A percentile compares a stretch with the other conserved stretches of the same genome.
Conservation (phyloP, 2,329 filamentous ascomycete species). For the Colletotrichum endophyticum region DNA sequence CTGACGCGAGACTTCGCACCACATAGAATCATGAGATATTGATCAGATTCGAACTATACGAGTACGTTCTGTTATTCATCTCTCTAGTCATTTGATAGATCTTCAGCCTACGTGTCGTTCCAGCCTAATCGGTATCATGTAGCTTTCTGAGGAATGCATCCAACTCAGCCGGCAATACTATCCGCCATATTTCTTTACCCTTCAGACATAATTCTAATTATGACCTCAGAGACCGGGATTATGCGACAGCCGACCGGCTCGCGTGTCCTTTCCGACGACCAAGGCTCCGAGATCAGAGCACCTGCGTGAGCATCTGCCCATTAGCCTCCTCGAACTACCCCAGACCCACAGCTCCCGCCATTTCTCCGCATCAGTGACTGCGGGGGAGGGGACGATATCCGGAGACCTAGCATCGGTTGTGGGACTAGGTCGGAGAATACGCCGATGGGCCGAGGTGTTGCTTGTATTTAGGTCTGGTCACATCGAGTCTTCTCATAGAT, state of each 20-base stretch:
- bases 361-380: background rate
- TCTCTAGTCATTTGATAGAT: background rate
- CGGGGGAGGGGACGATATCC: background rate
- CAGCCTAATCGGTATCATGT: background rate
- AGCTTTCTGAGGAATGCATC: background rate
- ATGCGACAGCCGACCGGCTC: background rate
- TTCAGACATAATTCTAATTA: background rate
- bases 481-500: background rate
- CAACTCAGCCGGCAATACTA: background rate
- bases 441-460: background rate
- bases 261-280: background rate
- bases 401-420: background rate
- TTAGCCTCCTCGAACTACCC: background rate
- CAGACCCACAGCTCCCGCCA: background rate
- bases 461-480: background rate
- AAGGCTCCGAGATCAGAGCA: background rate
- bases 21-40: background rate
- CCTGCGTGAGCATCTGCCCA: background rate
- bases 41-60: background rate
- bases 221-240: background rate
- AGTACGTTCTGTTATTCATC: accelerated
- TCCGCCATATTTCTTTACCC: background rate
- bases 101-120: background rate
- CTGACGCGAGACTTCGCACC: background rate
- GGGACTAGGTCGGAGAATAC: background rate